A percentile compares a stretch with the other conserved stretches of the same genome.
phyloP scores from a whole-genome alignment of 2,329 filamentous ascomycete species.

The Aspergillus novofumigatus region DNA sequence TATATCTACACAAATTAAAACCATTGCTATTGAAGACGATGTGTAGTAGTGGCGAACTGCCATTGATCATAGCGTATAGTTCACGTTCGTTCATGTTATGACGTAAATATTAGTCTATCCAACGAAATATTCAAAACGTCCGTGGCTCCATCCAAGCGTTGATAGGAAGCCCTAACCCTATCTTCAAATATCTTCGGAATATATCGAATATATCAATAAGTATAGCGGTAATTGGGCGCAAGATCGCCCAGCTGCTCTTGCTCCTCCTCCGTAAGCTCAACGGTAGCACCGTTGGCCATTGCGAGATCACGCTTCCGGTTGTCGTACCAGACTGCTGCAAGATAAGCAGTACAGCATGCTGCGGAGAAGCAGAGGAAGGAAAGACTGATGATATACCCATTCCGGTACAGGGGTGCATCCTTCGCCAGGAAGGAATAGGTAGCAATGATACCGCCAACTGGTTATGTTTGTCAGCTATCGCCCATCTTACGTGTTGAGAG shows the following conservation, averaged over 20 bases:
- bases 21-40: background rate
- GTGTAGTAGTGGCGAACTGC: background rate
- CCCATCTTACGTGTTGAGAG: background rate
- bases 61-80: background rate
- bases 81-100: background rate
- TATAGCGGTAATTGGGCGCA: constrained; percentile 40
- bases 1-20: background rate
- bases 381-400: constrained; percentile 73
- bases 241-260: constrained; percentile 38
- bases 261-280: constrained; percentile 27
- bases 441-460: constrained; percentile 70
- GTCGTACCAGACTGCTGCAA: constrained; percentile 32
- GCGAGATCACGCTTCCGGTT: constrained; percentile 38
- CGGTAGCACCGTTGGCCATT: constrained; percentile 17
- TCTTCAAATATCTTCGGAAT: background rate
- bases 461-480: constrained; percentile 4
- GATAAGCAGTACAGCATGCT: constrained; percentile 43
- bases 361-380: constrained; percentile 67
- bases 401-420: constrained; percentile 65
- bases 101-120: constrained; percentile 3
- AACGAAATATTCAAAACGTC: background rate
- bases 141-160: background rate
- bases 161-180: constrained; percentile 11
- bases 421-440: constrained; percentile 64
- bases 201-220: constrained; percentile 22